Evolutionary conservation across 2,329 filamentous ascomycete genomes (phyloP).

Genomic region (Penicillium corylophilum): DNA sequence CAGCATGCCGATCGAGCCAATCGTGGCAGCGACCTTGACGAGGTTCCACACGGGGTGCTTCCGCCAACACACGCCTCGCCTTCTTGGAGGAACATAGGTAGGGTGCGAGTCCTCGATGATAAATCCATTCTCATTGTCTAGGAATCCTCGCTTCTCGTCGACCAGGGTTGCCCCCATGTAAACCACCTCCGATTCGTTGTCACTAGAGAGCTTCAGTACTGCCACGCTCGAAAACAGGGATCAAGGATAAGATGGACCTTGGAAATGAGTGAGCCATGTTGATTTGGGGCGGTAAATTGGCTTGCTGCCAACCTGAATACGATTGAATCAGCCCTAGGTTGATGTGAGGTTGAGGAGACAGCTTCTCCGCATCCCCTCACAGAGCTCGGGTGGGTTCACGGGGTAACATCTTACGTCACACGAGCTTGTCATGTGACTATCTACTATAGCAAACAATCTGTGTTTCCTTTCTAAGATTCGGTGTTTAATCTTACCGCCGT

Average conservation of each 20-base stretch:
- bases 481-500: too few species aligned
- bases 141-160: conserved; percentile 7
- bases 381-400: background rate
- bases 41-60: conserved; percentile 7
- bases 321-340: background rate
- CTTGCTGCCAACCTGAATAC: background rate
- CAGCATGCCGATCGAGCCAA: conserved; percentile 8
- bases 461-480: too few species aligned
- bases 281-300: background rate
- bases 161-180: conserved; percentile 4
- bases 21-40: conserved; percentile 5
- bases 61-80: conserved; percentile 5
- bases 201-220: conserved; percentile 11
- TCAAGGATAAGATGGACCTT: background rate
- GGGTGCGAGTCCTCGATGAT: conserved; percentile 1
- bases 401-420: background rate
- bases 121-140: conserved; percentile 1
- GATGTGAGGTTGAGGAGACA: background rate
- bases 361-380: background rate
- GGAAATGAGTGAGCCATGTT: conserved; percentile 4
- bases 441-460: background rate
- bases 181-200: conserved; percentile 6
- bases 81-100: conserved; percentile 1
- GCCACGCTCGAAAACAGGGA: background rate
- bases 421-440: background rate